These are phyloP conservation scores for Pyrenochaeta sp. DNA, from an alignment of 2,329 filamentous ascomycete genomes.

Conservation along the genomic window DNA sequence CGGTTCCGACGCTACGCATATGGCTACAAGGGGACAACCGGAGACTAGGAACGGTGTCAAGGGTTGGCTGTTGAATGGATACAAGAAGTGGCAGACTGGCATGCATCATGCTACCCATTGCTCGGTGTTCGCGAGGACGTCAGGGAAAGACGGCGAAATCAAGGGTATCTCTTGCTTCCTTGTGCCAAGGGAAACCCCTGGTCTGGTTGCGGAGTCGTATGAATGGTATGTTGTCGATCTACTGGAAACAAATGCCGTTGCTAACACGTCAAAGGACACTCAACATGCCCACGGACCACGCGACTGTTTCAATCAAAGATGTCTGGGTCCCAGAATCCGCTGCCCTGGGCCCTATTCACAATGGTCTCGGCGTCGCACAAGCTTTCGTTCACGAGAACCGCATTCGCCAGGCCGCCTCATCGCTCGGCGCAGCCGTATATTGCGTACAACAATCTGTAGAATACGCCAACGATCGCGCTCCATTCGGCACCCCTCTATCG, in stretches of 20 bases:
- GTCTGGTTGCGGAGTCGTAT: slow-evolving; percentile 64
- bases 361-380: slow-evolving; percentile 67
- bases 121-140: slow-evolving; percentile 67
- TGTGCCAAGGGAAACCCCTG: slow-evolving; percentile 61
- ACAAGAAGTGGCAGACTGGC: slow-evolving; percentile 71
- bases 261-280: slow-evolving; percentile 57
- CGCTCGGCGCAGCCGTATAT: slow-evolving; percentile 65
- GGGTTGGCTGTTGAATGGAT: slow-evolving; percentile 63
- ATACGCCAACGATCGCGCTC: slow-evolving; percentile 62
- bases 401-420: slow-evolving; percentile 69
- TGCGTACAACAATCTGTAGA: slow-evolving; percentile 65
- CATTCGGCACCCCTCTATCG: slow-evolving; percentile 65
- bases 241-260: not conserved
- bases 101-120: slow-evolving; percentile 69
- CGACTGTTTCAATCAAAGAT: slow-evolving; percentile 64
- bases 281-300: slow-evolving; percentile 73
- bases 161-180: slow-evolving; percentile 69
- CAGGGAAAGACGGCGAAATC: slow-evolving; percentile 60
- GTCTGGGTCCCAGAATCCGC: slow-evolving; percentile 64
- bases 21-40: slow-evolving; percentile 62
- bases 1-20: slow-evolving; percentile 69
- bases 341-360: slow-evolving; percentile 61
- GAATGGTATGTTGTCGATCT: slow-evolving; percentile 55
- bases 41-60: slow-evolving; percentile 54
- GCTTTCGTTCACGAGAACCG: slow-evolving; percentile 72